These are phyloP conservation scores for Asclepias syriaca DNA, from an alignment of 257 asterid species.

Conservation along the genomic window DNA sequence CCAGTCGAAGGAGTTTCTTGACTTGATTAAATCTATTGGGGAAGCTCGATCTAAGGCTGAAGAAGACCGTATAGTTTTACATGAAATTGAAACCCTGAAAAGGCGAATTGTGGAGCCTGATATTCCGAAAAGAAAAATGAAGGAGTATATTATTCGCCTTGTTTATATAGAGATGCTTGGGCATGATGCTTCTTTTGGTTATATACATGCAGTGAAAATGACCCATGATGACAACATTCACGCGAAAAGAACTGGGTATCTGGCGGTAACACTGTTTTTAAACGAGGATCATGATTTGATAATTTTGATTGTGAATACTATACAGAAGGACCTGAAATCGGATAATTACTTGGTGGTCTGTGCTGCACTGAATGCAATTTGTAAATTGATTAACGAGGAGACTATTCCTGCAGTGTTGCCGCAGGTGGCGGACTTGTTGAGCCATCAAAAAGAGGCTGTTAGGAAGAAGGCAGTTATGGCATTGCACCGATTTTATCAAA, in stretches of 20 bases:
- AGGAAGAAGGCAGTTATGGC: slow-evolving; percentile 99
- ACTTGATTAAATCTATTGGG: slow-evolving; percentile 90
- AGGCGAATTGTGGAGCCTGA: slow-evolving; percentile 62
- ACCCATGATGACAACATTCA: slow-evolving; percentile 80
- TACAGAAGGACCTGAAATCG: slow-evolving; percentile 95
- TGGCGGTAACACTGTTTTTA: slow-evolving; percentile 83
- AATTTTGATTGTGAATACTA: slow-evolving; percentile 87
- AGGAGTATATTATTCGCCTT: slow-evolving; percentile 78
- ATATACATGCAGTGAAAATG: slow-evolving; percentile 96
- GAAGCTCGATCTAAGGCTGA: slow-evolving; percentile 97
- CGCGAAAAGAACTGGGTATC: slow-evolving; percentile 78
- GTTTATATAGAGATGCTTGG: slow-evolving; percentile 94
- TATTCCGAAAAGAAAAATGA: slow-evolving; percentile 80
- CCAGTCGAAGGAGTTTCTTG: slow-evolving; percentile 87
- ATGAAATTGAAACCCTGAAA: slow-evolving; percentile 84
- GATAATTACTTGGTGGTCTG: slow-evolving; percentile 84
- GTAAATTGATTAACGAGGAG: slow-evolving; percentile 94
- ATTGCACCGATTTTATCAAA: slow-evolving; percentile 76
- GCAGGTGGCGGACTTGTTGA: slow-evolving; percentile 77
- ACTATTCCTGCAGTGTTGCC: slow-evolving; percentile 95
- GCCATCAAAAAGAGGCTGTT: slow-evolving; percentile 87
- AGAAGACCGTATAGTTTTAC: slow-evolving; percentile 87
- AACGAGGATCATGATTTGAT: slow-evolving; percentile 96
- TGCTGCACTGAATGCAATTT: slow-evolving; percentile 83
- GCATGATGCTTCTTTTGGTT: slow-evolving; percentile 93